A percentile compares a stretch with the other conserved stretches of the same genome.
Conservation (phyloP, 139 green algal genomes). For the Micractinium sp. region DNA sequence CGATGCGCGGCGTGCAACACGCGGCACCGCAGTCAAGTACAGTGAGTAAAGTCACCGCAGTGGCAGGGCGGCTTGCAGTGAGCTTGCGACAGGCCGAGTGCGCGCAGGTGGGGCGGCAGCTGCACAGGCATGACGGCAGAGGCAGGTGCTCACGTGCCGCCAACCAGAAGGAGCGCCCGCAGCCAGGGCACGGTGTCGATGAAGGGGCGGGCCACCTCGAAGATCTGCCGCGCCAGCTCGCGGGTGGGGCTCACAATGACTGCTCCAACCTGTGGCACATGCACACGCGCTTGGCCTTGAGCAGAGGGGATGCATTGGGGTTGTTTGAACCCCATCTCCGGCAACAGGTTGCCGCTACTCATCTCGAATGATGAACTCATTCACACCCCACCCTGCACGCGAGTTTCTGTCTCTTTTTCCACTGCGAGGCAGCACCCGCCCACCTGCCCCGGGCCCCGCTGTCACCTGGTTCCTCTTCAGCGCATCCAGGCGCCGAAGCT, state of each 20-base stretch:
- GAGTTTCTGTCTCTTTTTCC: background rate
- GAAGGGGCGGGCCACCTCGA: slow-evolving; percentile 83
- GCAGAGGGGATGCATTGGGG: no score
- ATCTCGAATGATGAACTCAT: no score
- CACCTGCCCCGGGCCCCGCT: no score
- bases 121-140: background rate
- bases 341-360: no score
- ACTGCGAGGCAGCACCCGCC: no score
- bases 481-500: slow-evolving; percentile 73
- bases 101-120: no score
- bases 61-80: background rate
- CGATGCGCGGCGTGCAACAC: background rate
- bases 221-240: slow-evolving; percentile 94
- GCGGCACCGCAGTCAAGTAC: no score
- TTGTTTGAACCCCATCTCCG: no score
- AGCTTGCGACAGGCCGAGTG: background rate
- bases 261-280: slow-evolving; percentile 78
- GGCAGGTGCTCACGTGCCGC: slow-evolving; percentile 70
- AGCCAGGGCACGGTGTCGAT: slow-evolving; percentile 62
- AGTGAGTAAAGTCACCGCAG: no score
- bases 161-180: slow-evolving; percentile 72
- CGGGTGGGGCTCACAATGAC: slow-evolving; percentile 93
- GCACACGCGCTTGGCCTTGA: no score
- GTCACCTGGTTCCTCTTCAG: slow-evolving; percentile 81
- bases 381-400: no score